Base-by-base conservation (phyloP, 495 filamentous ascomycete genomes). In the Clohesyomyces aquaticus region DNA sequence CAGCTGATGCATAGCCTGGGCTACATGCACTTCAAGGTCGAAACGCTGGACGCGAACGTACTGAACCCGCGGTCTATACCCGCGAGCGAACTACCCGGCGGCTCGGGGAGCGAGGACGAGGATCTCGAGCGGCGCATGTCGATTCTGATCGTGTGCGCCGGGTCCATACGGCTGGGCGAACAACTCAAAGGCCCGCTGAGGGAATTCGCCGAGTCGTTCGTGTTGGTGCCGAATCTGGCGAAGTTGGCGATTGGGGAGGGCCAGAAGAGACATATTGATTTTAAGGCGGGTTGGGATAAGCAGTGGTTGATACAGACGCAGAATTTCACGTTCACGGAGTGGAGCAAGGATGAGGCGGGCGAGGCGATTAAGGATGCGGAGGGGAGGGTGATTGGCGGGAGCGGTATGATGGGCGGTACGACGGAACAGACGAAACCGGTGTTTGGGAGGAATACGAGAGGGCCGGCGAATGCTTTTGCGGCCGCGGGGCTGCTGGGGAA, bases 161-260 rank as follows among this genome's bases (percentile, higher is more conserved):
- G 91, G 1, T 81, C 74, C 45, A 84, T 93, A 41, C 80, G 80
- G 58, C 87, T 87, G 61, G 84, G 82, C 1, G 81, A 85, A 32
- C 75, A 71, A 18, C 76, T 79, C 29, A 79, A 84, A 29, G 81
- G 78, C 18, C 78, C 80, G 11, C 81, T 83, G 71, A 81, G 82
- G 57, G 82, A 79, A 6, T 94, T 95, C 74, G 87, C 83, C 53
- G 91, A 96, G 69, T 85, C 78, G 6, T 86, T 93, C 64, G 80
- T 92, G 1, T 75, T 96, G 43, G 87, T 93, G 27, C 91, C 91
- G 21, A 92, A 93, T 70, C 82, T 82, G 65, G 82, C 86, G 21
- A 75, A 80, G 14, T 77, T 81, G 18, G 77, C 70, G 18, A 72
- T 66, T 29, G 76, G 75, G 26, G 75, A 78, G 59, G 32, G 32